phyloP scores from a whole-genome alignment of 202 grass and related monocot genomes.

The Schoenoplectus triqueter region DNA sequence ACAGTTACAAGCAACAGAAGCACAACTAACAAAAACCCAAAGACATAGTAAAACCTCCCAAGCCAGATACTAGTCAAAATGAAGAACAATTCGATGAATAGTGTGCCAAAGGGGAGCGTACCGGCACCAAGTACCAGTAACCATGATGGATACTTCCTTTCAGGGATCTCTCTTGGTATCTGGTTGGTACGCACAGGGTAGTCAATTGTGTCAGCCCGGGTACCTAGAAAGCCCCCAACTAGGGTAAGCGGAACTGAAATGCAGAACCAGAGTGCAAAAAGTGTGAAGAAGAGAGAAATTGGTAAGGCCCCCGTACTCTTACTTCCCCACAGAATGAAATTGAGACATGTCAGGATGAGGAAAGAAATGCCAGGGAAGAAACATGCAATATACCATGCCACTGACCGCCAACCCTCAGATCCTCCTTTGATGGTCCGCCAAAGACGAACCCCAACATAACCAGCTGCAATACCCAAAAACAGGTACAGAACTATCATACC shows the following conservation, averaged over 20 bases:
- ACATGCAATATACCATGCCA: conserved; percentile 77
- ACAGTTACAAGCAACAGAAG: conserved; percentile 71
- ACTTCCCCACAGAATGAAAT: conserved; percentile 85
- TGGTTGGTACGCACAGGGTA: conserved; percentile 88
- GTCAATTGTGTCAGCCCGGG: conserved; percentile 66
- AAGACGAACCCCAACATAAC: conserved; percentile 72
- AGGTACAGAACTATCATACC: conserved; percentile 96
- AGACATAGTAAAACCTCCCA: conserved; percentile 92
- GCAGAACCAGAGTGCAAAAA: conserved; percentile 87
- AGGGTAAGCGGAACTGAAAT: conserved; percentile 87
- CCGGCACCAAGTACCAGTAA: conserved; percentile 84
- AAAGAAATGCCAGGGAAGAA: conserved; percentile 91
- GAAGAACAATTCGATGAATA: conserved; percentile 98
- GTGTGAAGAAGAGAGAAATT: conserved; percentile 81
- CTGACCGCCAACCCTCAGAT: conserved; percentile 69
- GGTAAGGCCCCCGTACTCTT: conserved; percentile 88
- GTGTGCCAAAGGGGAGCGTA: conserved; percentile 77
- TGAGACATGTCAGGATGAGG: conserved; percentile 68
- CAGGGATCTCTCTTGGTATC: conserved; percentile 87
- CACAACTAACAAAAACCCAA: conserved; percentile 90
- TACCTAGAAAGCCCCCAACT: conserved; percentile 69
- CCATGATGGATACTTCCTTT: conserved; percentile 81
- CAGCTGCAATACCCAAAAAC: conserved; percentile 77
- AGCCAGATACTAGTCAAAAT: conserved; percentile 92
- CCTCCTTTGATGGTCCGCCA: conserved; percentile 82